Conservation (phyloP, 805 yeast genomes). For the Ogataea angusta region DNA sequence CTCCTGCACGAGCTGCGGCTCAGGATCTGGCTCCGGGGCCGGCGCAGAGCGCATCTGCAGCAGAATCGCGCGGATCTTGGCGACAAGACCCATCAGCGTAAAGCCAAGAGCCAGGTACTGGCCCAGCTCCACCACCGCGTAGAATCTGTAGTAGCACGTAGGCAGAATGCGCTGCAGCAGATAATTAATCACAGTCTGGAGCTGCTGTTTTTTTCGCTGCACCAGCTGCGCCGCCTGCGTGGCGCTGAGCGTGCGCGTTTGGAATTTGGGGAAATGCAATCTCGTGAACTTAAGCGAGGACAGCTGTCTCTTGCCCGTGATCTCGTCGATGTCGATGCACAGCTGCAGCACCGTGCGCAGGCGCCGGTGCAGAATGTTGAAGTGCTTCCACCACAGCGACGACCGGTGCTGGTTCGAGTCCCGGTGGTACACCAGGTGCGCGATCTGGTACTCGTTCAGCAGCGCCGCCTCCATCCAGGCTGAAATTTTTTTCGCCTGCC, state of each 20-base stretch:
- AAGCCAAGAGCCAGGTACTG: slow-evolving; percentile 77
- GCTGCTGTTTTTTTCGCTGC: slow-evolving; percentile 6
- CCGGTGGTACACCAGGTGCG: slow-evolving; percentile 66
- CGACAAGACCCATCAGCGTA: slow-evolving; percentile 55
- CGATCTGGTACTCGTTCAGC: slow-evolving; percentile 50
- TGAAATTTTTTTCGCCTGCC: neutral
- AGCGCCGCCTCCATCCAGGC: slow-evolving; percentile 16
- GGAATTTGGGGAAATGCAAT: slow-evolving; percentile 5
- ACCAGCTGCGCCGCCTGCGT: slow-evolving; percentile 5
- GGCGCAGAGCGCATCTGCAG: slow-evolving; percentile 7
- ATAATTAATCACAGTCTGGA: slow-evolving; percentile 22
- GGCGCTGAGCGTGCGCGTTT: slow-evolving; percentile 11
- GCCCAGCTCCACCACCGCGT: slow-evolving; percentile 66
- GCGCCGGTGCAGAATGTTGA: slow-evolving; percentile 61
- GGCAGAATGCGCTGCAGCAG: slow-evolving; percentile 38
- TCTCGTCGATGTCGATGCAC: slow-evolving; percentile 25
- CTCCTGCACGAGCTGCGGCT: slow-evolving; percentile 3
- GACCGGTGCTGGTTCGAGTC: slow-evolving; percentile 73
- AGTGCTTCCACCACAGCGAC: slow-evolving; percentile 72
- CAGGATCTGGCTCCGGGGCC: slow-evolving; percentile 11
- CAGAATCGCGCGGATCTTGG: slow-evolving; percentile 38
- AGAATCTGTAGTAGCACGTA: slow-evolving; percentile 56
- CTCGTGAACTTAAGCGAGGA: slow-evolving; percentile 13
- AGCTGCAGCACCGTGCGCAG: slow-evolving; percentile 39
- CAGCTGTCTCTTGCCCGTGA: slow-evolving; percentile 7